Base-by-base conservation (phyloP, 2,329 filamentous ascomycete species). In the Diaporthe humulicola region DNA sequence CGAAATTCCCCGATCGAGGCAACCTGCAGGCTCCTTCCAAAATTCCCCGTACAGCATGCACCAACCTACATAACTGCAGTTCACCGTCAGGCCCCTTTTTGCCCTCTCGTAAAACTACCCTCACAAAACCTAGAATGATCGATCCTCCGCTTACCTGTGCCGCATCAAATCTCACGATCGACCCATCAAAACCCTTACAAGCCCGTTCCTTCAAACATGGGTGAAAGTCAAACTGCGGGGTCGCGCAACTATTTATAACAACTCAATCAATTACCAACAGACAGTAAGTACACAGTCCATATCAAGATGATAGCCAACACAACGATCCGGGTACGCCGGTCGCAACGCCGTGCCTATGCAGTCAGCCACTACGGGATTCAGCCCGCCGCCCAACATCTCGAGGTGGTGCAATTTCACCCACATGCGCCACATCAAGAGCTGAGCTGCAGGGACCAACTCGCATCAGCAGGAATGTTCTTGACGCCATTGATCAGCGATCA, bases 371-470 rank as follows among this genome's bases (percentile, higher is more conserved):
- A 52, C 45, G 17, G 17, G n/a, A 28, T 42, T 19, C 57, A 40
- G 14, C 36, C n/a, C 36, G 36, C 38, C 30, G 33, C 48, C 64
- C 48, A 69, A 69, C 48, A 69, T 33, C 33, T 40, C 40, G 8
- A 33, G 9, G 17, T 19, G 8, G 17, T 28, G 64, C n/a, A 69
- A 69, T 69, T 50, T 40, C 33, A 54, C 64, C 10, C 12, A 40
- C 64, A 69, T 69, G 64, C 64, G 64, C 64, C 33, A 69, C n/a
- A 54, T 3, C 19, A 30, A 28, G 48, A 69, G 64, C 64, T 69
- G 64, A 69, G 64, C 45, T 54, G 64, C 64, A 30, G 30, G 64
- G 40, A 12, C 38, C 36, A 28, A 61, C 42, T 45, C 19, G 61
- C 30, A 36, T 45, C 30, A 36, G 45, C 19, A 54, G 45, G 64